A percentile compares a stretch with the other conserved stretches of the same genome.
Conservation (phyloP, 768 basidiomycete genomes). For the Suillus americanus region DNA sequence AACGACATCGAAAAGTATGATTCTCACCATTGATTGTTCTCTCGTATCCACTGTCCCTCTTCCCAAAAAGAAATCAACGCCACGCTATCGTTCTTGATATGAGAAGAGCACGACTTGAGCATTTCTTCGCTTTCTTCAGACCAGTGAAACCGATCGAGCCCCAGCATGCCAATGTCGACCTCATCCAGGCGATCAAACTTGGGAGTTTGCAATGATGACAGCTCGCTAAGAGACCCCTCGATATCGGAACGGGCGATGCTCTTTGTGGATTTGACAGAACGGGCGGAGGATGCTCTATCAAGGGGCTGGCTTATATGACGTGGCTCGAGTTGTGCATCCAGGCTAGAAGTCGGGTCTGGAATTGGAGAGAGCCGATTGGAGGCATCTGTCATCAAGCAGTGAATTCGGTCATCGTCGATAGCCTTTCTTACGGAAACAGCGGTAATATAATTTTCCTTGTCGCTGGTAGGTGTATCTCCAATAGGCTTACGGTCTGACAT, state of each 20-base stretch:
- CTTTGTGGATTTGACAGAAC: constrained; percentile 10
- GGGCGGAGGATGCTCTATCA: neutral
- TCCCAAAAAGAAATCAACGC: constrained; percentile 21
- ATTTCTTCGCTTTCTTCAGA: constrained; percentile 16
- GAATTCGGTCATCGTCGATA: neutral
- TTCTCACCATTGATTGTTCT: constrained; percentile 6
- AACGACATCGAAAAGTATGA: neutral
- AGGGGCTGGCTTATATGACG: neutral
- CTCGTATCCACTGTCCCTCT: constrained; percentile 9
- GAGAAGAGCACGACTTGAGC: constrained; percentile 8
- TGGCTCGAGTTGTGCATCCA: neutral
- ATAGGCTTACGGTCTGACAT: neutral
- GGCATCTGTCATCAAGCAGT: constrained; percentile 9
- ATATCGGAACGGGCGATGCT: neutral
- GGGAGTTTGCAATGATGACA: constrained; percentile 17
- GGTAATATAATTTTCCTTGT: constrained; percentile 3
- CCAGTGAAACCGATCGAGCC: constrained; percentile 26
- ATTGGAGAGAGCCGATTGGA: constrained; percentile 11
- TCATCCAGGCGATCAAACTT: constrained; percentile 12
- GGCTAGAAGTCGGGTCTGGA: neutral
- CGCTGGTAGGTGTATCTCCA: neutral
- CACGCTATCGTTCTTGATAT: constrained; percentile 22
- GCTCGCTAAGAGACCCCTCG: constrained; percentile 8
- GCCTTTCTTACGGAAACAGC: neutral
- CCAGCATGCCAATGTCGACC: constrained; percentile 22